Conservation (phyloP, 345 rosid species). For the Laguncularia racemosa region DNA sequence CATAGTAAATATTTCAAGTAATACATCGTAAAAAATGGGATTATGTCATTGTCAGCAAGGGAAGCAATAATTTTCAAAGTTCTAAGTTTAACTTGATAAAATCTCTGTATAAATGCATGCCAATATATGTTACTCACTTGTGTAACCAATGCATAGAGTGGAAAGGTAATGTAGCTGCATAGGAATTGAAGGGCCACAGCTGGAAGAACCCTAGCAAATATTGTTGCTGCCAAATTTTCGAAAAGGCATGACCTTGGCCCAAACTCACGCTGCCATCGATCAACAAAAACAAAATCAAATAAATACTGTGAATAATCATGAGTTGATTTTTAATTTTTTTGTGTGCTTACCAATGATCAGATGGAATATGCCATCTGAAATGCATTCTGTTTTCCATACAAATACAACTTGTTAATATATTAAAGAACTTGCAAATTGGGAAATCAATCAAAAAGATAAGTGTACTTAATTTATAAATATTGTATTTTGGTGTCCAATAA, state of each 20-base stretch:
- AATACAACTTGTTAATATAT: background rate
- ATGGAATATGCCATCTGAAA: constrained; percentile 47
- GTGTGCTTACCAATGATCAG: constrained; percentile 33
- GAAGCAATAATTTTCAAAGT: too few relatives aligned
- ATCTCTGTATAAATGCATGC: too few relatives aligned
- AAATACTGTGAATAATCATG: background rate
- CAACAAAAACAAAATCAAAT: background rate
- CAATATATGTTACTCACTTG: constrained; percentile 29
- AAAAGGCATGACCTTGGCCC: constrained; percentile 34
- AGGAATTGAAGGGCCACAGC: constrained; percentile 36
- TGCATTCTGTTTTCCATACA: constrained; percentile 28
- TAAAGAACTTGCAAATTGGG: too few relatives aligned
- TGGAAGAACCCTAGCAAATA: constrained; percentile 21
- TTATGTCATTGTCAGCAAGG: too few relatives aligned
- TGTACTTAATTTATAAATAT: too few relatives aligned
- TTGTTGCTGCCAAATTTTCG: constrained; percentile 17
- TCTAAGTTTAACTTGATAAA: too few relatives aligned
- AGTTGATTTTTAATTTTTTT: background rate
- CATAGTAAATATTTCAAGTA: too few relatives aligned
- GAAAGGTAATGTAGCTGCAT: constrained; percentile 54
- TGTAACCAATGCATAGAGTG: constrained; percentile 48
- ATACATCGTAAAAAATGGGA: too few relatives aligned
- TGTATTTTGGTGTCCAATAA: too few relatives aligned
- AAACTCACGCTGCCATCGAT: constrained; percentile 25
- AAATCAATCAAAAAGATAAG: too few relatives aligned